Conservation (phyloP, 192 early-diverging fungal genomes). For the Entomortierella lignicola region DNA sequence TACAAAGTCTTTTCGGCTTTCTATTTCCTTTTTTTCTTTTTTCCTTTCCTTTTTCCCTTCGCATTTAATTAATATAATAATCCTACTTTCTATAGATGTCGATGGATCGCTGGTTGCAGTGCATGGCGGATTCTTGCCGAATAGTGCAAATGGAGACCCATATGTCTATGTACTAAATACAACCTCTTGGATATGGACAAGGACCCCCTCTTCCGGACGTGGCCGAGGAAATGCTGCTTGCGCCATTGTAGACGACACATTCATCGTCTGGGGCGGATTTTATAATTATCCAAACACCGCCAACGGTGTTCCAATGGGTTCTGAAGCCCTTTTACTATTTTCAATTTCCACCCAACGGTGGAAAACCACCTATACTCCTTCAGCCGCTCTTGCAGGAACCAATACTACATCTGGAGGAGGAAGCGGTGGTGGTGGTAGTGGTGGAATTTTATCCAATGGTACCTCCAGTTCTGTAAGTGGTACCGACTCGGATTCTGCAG, state of each 20-base stretch:
- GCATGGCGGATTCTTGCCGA: constrained; percentile 44
- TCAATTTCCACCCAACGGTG: constrained; percentile 7
- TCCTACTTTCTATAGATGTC: too few species aligned
- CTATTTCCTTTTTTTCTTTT: neutral
- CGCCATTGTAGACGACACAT: constrained; percentile 27
- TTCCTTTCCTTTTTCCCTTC: too few species aligned
- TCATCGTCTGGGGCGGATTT: constrained; percentile 47
- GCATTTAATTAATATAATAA: too few species aligned
- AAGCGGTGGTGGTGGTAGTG: neutral
- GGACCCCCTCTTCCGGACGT: neutral
- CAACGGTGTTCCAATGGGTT: constrained; percentile 10
- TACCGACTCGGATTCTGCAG: neutral
- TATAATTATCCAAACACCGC: constrained; percentile 8
- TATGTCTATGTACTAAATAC: constrained; percentile 33
- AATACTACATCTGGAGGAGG: neutral
- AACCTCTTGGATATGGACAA: constrained; percentile 34
- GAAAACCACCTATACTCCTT: constrained; percentile 33
- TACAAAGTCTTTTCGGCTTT: too few species aligned
- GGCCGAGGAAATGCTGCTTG: constrained; percentile 33
- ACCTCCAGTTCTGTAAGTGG: too few species aligned
- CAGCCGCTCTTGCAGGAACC: neutral
- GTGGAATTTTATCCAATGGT: too few species aligned
- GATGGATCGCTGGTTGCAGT: constrained; percentile 34
- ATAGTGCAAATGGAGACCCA: constrained; percentile 14
- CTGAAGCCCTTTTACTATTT: constrained; percentile 30